Evolutionary conservation across 305 asterid genomes (phyloP).

Genomic region (Fraxinus angustifolia): DNA sequence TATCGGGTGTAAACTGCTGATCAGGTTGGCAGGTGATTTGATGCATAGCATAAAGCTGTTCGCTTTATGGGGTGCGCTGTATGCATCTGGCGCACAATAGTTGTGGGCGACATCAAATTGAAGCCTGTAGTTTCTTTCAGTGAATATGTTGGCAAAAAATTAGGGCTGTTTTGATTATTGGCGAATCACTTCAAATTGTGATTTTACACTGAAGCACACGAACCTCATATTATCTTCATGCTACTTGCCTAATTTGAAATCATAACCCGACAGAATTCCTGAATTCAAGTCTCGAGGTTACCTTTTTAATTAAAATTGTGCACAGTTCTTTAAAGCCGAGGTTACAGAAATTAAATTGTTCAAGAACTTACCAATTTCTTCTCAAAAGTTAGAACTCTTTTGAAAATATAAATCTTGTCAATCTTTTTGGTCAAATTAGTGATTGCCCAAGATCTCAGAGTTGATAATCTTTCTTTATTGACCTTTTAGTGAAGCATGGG

Average conservation of each 20-base stretch:
- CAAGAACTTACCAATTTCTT: not conserved
- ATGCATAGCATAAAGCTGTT: not conserved
- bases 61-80: not conserved
- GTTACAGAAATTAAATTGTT: not conserved
- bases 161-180: conserved; percentile 26
- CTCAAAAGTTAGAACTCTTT: not conserved
- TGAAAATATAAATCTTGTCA: not conserved
- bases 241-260: not conserved
- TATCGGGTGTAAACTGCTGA: not conserved
- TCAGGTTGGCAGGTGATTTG: not conserved
- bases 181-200: conserved; percentile 33
- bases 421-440: not conserved
- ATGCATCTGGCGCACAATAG: not conserved
- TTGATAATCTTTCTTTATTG: not conserved
- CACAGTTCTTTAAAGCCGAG: not conserved
- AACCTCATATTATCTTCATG: conserved; percentile 35
- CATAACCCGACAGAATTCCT: not conserved
- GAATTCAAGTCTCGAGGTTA: not conserved
- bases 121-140: conserved; percentile 7
- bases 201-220: conserved; percentile 31
- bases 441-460: conserved; percentile 18
- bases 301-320: not conserved
- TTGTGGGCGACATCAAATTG: not conserved
- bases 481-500: conserved; percentile 16
- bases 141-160: not conserved